Evolutionary conservation across 805 yeast genomes (phyloP).

Genomic region (Yarrowia yakushimensis): DNA sequence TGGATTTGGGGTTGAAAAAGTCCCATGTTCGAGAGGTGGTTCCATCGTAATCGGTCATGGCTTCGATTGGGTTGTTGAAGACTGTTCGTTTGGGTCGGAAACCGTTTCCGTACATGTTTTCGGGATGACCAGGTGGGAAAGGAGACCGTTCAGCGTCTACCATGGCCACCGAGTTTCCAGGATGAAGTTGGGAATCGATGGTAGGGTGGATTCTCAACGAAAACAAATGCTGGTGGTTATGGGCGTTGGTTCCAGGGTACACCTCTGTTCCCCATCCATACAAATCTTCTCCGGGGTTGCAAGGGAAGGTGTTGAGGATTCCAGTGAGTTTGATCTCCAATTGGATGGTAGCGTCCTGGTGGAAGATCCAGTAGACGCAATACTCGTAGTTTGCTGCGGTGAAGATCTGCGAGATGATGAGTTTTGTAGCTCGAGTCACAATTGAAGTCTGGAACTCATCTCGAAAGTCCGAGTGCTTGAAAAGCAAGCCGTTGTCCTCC

Average conservation of each 20-base stretch:
- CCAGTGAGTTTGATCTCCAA: slow-evolving; percentile 78
- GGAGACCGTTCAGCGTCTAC: slow-evolving; percentile 63
- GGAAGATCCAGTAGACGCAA: slow-evolving; percentile 76
- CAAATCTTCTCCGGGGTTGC: slow-evolving; percentile 55
- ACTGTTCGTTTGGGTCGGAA: slow-evolving; percentile 56
- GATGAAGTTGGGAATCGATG: slow-evolving; percentile 45
- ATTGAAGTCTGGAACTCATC: slow-evolving; percentile 61
- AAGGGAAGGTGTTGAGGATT: slow-evolving; percentile 68
- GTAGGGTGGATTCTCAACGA: slow-evolving; percentile 75
- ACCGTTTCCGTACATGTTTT: slow-evolving; percentile 75
- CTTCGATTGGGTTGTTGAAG: slow-evolving; percentile 30
- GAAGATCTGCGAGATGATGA: slow-evolving; percentile 74
- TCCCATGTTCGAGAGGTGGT: slow-evolving; percentile 56
- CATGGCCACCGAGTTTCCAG: slow-evolving; percentile 71
- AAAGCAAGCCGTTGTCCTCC: slow-evolving; percentile 77
- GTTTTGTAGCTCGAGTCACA: slow-evolving; percentile 69
- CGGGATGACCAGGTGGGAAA: slow-evolving; percentile 50
- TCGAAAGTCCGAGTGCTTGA: slow-evolving; percentile 81
- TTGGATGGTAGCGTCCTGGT: slow-evolving; percentile 81
- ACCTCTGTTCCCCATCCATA: slow-evolving; percentile 81
- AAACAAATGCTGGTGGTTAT: slow-evolving; percentile 82
- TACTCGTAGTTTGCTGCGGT: slow-evolving; percentile 86
- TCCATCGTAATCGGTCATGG: slow-evolving; percentile 67
- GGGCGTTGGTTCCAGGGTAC: slow-evolving; percentile 77
- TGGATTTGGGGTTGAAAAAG: slow-evolving; percentile 60